phyloP scores from a whole-genome alignment of 2,329 filamentous ascomycete genomes.

The Colletotrichum echinochloae region DNA sequence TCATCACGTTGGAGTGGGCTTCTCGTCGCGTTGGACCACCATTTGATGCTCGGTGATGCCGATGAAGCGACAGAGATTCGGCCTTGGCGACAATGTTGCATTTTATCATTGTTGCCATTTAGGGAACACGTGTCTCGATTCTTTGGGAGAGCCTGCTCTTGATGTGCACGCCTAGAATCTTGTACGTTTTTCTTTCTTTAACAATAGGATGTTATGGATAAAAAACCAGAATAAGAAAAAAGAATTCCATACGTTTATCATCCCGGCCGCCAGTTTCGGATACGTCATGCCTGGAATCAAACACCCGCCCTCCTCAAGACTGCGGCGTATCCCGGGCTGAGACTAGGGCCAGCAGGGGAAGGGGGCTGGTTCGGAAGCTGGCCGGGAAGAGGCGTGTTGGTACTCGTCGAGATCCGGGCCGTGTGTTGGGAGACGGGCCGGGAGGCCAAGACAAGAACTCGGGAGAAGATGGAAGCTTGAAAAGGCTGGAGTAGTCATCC shows the following conservation, averaged over 20 bases:
- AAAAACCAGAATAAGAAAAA: not conserved
- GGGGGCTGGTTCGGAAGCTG: not conserved
- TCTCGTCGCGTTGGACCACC: not conserved
- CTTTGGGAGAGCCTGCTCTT: not conserved
- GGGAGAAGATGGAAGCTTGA: not conserved
- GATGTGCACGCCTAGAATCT: not conserved
- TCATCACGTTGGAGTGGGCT: not conserved
- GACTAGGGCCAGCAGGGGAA: not conserved
- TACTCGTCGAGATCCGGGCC: not conserved
- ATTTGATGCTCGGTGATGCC: not conserved
- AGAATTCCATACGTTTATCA: not conserved
- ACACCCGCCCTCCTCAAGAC: not conserved
- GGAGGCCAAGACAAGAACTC: not conserved
- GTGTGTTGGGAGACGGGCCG: not conserved
- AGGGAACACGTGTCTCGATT: conserved; percentile 1
- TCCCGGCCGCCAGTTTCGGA: not conserved
- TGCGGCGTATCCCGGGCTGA: not conserved
- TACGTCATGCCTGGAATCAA: not conserved
- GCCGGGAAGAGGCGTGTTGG: not conserved
- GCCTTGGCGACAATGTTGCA: not conserved
- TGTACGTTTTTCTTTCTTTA: not conserved
- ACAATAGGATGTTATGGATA: not conserved
- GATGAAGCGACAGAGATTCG: not conserved
- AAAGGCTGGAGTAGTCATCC: not conserved
- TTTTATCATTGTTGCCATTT: not conserved